Evolutionary conservation across 2,329 filamentous ascomycete species (phyloP), one percentile per base, ranked within the genome.

Genomic region (Cladophialophora carrionii): DNA sequence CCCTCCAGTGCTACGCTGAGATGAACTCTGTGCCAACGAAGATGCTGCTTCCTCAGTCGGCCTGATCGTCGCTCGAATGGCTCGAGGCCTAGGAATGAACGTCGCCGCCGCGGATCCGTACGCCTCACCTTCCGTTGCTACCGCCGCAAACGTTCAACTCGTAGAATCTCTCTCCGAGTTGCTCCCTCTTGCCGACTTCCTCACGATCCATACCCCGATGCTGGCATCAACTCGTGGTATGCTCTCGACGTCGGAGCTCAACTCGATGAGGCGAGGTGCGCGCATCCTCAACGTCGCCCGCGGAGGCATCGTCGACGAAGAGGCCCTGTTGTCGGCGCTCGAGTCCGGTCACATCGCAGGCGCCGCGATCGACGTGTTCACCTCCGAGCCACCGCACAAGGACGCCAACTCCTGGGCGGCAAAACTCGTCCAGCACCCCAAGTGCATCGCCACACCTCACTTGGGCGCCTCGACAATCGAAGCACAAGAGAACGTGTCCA

Each of bases 131-230:
- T 87, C 89, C n/a, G 83, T 93, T 48, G 90, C 90, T 2, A 81
- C 83, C 3, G 83, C 88, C 22, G 88, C 87, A 1, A 88, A 87
- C 6, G 90, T 92, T 6, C 82, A 83, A 49, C 77, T 91, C 1
- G 80, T 87, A n/a, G 72, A 80, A 2, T 82, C 79, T 1, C 78
- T 92, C 20, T 77, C 81, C 2, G 84, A 85, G 24, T 78, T 94
- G 14, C 81, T 95, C 14, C 83, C 86, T 0, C 80, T 82, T 29
- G 85, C 88, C 0, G 90, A 94, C 76, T 93, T 94, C 73, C 74
- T 95, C 66, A 93, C 90, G 0, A 87, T 94, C 9, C 91, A 95
- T 73, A 94, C 90, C 0, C 91, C 91, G 0, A 81, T 95, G 62
- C 85, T 93, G 64, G 90, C 90, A 5, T 90, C 88, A 5, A 95